Conservation (phyloP, 352 stramenopile genomes). For the Globisporangium paroecandrum region DNA sequence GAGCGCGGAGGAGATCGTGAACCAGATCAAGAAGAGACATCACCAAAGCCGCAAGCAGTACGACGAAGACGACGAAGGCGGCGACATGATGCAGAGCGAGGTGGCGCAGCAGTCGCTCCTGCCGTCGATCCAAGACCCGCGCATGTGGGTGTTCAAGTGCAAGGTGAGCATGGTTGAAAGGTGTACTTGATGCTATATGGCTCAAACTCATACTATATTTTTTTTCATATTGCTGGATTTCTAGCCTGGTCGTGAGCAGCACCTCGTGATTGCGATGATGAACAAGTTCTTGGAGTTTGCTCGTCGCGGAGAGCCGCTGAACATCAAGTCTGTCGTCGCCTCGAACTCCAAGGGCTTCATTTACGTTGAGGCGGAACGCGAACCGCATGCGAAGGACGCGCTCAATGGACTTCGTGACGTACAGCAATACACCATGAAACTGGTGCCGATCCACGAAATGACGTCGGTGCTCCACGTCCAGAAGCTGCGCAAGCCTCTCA, state of each 20-base stretch:
- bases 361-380: slow-evolving; percentile 85
- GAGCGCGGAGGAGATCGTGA: slow-evolving; percentile 82
- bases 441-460: slow-evolving; percentile 89
- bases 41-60: slow-evolving; percentile 83
- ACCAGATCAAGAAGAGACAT: slow-evolving; percentile 86
- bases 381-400: slow-evolving; percentile 82
- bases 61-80: slow-evolving; percentile 80
- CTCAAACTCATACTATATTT: not conserved
- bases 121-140: slow-evolving; percentile 85
- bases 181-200: not conserved
- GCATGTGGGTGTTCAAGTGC: slow-evolving; percentile 91
- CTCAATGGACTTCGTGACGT: slow-evolving; percentile 83
- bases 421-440: slow-evolving; percentile 86
- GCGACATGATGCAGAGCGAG: slow-evolving; percentile 80
- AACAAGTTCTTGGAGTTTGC: slow-evolving; percentile 89
- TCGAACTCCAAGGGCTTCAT: slow-evolving; percentile 89
- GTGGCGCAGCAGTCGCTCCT: slow-evolving; percentile 86
- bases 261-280: slow-evolving; percentile 85
- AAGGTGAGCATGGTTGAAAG: slow-evolving; percentile 36
- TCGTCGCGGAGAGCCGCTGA: slow-evolving; percentile 74
- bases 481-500: slow-evolving; percentile 78
- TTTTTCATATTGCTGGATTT: slow-evolving; percentile 2
- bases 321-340: slow-evolving; percentile 84
- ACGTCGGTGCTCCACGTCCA: slow-evolving; percentile 86
- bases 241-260: slow-evolving; percentile 76